These are phyloP conservation scores for Pseudozyma thailandica DNA, from an alignment of 1,284 basidiomycete species.

Conservation along the genomic window DNA sequence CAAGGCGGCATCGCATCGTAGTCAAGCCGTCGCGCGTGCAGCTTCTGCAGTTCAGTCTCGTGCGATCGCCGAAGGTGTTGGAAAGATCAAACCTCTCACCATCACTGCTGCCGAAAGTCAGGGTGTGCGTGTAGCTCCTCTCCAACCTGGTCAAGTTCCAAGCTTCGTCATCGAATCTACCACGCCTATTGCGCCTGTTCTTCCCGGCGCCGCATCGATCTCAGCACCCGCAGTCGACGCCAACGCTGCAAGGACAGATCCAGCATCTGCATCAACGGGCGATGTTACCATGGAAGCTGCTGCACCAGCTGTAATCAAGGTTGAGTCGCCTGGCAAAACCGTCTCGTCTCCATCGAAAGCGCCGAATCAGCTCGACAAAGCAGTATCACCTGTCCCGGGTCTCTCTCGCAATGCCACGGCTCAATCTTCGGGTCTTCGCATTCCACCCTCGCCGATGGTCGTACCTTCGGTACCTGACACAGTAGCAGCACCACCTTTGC, in stretches of 20 bases:
- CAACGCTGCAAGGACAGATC: background rate
- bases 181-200: slow-evolving; percentile 23
- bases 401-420: slow-evolving; percentile 26
- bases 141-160: slow-evolving; percentile 46
- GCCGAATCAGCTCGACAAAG: slow-evolving; percentile 23
- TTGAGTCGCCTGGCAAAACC: slow-evolving; percentile 15
- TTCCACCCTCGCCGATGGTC: slow-evolving; percentile 41
- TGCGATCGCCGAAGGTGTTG: slow-evolving; percentile 31
- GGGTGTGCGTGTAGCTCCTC: slow-evolving; percentile 42
- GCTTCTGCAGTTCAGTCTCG: slow-evolving; percentile 43
- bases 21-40: slow-evolving; percentile 35
- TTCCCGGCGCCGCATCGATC: slow-evolving; percentile 1
- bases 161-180: slow-evolving; percentile 46
- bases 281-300: background rate
- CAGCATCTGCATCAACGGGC: background rate
- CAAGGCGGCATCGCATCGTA: slow-evolving; percentile 28
- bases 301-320: slow-evolving; percentile 14
- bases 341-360: slow-evolving; percentile 16
- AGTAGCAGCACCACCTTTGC: slow-evolving; percentile 43
- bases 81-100: slow-evolving; percentile 45
- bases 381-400: slow-evolving; percentile 37
- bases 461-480: slow-evolving; percentile 26
- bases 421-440: slow-evolving; percentile 25
- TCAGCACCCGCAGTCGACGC: background rate
- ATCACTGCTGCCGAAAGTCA: slow-evolving; percentile 38